Base-by-base conservation (phyloP, 495 filamentous ascomycete genomes). In the Neurospora sp. region DNA sequence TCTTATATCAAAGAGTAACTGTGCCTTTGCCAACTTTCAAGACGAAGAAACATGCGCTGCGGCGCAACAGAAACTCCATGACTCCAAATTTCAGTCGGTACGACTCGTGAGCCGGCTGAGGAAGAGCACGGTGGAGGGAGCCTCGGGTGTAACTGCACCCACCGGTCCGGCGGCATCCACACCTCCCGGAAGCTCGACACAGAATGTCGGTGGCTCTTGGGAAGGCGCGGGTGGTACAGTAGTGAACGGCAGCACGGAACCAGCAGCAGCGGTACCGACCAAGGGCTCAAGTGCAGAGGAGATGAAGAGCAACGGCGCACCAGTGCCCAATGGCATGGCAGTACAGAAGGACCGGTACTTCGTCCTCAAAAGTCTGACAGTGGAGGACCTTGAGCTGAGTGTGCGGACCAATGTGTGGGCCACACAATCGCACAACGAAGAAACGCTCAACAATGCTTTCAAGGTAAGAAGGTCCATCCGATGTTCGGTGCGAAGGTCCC, bases 1-100 rank as follows among this genome's bases (percentile, higher is more conserved):
- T 75, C 84, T 98, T 35, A 99, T 99, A 38, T 96, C 96, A 4
- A 98, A 97, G 80, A 98, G 94, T 81, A 98, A 97, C 77, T 99
- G 96, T 78, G 96, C 94, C 0, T 99, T 99, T 85, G 93, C 97
- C 77, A 99, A 99, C 78, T 99, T 97, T 78, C 91, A 90, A 73
- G 92, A 92, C 59, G 96, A 97, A 74, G 83, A 81, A 14, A 88
- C 91, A 22, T 97, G 93, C 78, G 82, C 87, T 31, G 89, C 90
- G 4, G 96, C 96, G 3, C 89, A 97, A 85, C 85, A 86, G 22
- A 90, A 93, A 72, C 93, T 99, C 68, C 94, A 99, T 78, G 94
- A 98, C 76, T 97, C 94, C 3, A 89, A 90, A 71, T 98, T 99
- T 75, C 89, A 95, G 72, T 92, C 93, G 0, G 90, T 94, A 20